These are phyloP conservation scores for Lachnellula arida DNA, from an alignment of 2,329 filamentous ascomycete species.

Conservation along the genomic window DNA sequence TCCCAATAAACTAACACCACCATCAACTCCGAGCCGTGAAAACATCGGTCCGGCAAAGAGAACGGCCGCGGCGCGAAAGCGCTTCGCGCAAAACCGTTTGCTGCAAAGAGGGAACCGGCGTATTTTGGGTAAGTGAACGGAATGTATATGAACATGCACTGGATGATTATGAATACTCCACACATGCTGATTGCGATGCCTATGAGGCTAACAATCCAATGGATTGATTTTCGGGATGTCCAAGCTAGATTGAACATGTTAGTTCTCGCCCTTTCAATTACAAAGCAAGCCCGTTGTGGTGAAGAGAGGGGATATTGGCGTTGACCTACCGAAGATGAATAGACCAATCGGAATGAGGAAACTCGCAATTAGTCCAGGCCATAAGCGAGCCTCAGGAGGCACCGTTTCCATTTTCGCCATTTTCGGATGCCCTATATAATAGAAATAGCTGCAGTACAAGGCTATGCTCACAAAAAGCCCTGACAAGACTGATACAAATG, in stretches of 20 bases:
- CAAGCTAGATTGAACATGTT: slow-evolving; percentile 28
- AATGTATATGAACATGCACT: slow-evolving; percentile 53
- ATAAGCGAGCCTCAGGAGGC: slow-evolving; percentile 20
- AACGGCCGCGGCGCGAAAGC: slow-evolving; percentile 47
- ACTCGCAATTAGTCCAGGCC: slow-evolving; percentile 34
- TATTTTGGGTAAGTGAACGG: slow-evolving; percentile 43
- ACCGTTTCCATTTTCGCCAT: background rate
- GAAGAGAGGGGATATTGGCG: background rate
- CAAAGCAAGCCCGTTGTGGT: background rate
- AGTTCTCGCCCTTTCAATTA: background rate
- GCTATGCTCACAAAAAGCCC: background rate
- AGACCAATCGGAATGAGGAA: slow-evolving; percentile 51
- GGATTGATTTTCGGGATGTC: slow-evolving; percentile 45
- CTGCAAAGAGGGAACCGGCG: slow-evolving; percentile 45
- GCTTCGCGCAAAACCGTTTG: slow-evolving; percentile 34
- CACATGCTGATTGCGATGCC: slow-evolving; percentile 45
- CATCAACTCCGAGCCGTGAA: slow-evolving; percentile 51
- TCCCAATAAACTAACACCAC: slow-evolving; percentile 51
- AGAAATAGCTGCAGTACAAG: slow-evolving; percentile 5
- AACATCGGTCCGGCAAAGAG: slow-evolving; percentile 56
- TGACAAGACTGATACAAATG: slow-evolving; percentile 1
- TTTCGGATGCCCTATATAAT: background rate
- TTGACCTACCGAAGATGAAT: slow-evolving; percentile 46
- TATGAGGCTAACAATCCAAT: slow-evolving; percentile 51
- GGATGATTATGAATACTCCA: slow-evolving; percentile 43